A percentile compares a stretch with the other conserved stretches of the same genome.
Evolutionary conservation across 2,329 filamentous ascomycete genomes (phyloP).

Genomic region (Nemania diffusa): DNA sequence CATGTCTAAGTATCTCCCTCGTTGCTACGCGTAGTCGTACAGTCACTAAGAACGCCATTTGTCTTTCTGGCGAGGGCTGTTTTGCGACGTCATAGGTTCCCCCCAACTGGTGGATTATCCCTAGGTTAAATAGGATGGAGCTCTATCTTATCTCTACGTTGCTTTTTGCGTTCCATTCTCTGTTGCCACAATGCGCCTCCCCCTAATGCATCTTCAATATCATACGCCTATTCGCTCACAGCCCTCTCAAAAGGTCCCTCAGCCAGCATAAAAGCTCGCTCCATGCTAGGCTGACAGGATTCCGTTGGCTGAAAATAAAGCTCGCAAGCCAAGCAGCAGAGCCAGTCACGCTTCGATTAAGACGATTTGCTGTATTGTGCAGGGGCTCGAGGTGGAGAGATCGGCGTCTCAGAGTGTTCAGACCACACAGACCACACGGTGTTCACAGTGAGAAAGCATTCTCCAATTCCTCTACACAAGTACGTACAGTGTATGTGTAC

Average conservation of each 20-base stretch:
- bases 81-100: conserved; percentile 18
- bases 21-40: conserved; percentile 19
- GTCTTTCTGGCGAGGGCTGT: neutral
- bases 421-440: conserved; percentile 15
- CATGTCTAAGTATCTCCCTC: conserved; percentile 7
- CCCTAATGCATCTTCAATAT: conserved; percentile 3
- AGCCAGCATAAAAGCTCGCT: neutral
- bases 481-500: neutral
- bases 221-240: conserved; percentile 4
- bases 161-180: conserved; percentile 3
- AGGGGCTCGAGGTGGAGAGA: conserved; percentile 23
- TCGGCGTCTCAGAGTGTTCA: conserved; percentile 27
- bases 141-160: neutral
- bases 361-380: conserved; percentile 7
- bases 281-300: neutral
- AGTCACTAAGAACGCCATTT: neutral
- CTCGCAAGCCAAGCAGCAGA: neutral
- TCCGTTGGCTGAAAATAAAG: conserved; percentile 20
- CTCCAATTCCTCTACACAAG: neutral
- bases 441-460: conserved; percentile 21
- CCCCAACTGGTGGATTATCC: conserved; percentile 1
- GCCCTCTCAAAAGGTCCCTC: conserved; percentile 7
- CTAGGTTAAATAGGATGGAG: neutral
- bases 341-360: conserved; percentile 19
- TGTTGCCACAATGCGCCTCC: neutral